phyloP scores from a whole-genome alignment of 192 early-diverging fungal species.

The Coemansia sp. region DNA sequence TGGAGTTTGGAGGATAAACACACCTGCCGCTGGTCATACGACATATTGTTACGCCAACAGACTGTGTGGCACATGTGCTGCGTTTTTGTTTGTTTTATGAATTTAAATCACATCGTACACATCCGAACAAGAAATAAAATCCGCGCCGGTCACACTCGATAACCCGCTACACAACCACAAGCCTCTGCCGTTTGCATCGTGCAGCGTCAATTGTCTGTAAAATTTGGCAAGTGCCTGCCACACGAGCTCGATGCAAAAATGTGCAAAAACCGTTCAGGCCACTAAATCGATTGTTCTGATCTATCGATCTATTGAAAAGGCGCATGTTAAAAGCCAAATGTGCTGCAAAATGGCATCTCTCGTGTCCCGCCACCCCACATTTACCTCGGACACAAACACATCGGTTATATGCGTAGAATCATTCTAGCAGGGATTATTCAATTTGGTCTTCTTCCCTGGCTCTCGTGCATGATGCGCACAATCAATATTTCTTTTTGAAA shows the following conservation, averaged over 20 bases:
- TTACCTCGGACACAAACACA: not conserved
- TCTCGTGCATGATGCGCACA: not conserved
- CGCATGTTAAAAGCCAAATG: not conserved
- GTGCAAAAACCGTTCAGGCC: not conserved
- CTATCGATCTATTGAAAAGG: not conserved
- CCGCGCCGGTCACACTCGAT: not conserved
- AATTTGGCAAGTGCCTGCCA: not conserved
- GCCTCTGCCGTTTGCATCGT: not conserved
- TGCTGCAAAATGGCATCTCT: not conserved
- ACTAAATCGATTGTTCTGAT: not conserved
- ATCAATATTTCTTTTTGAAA: conserved; percentile 2
- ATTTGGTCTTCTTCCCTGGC: not conserved
- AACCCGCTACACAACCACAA: not conserved
- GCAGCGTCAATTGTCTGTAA: not conserved
- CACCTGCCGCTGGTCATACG: not conserved
- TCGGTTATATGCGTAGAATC: not conserved
- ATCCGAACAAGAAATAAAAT: not conserved
- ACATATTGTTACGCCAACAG: not conserved
- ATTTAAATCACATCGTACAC: not conserved
- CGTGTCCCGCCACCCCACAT: conserved; percentile 4
- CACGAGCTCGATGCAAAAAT: not conserved
- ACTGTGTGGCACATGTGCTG: not conserved
- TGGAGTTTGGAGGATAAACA: not conserved
- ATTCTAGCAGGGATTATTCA: conserved; percentile 2
- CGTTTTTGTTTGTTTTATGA: not conserved